Conservation (phyloP, 495 filamentous ascomycete species). For the Aspergillus wentii region DNA sequence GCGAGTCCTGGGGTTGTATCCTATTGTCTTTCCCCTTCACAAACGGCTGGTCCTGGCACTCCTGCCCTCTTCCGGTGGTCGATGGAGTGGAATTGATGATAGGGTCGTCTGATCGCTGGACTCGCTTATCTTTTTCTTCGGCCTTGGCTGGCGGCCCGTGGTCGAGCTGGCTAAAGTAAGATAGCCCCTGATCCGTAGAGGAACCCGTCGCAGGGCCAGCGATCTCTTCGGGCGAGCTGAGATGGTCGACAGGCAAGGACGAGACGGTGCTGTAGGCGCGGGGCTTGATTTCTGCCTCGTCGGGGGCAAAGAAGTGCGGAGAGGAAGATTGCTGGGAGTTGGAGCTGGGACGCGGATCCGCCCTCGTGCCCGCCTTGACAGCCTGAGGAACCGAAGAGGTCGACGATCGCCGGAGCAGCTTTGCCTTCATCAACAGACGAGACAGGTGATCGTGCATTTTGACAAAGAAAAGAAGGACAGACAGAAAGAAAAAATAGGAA, state of each 20-base stretch:
- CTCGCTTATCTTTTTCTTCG: no score
- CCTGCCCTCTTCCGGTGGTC: no score
- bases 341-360: constrained; percentile 14
- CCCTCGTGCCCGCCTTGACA: constrained; percentile 21
- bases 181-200: not conserved
- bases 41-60: no score
- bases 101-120: no score
- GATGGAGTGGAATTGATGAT: no score
- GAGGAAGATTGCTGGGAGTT: constrained; percentile 4
- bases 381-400: constrained; percentile 16
- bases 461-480: constrained; percentile 1
- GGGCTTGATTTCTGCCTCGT: not conserved
- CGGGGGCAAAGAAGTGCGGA: constrained; percentile 1
- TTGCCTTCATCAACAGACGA: constrained; percentile 33
- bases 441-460: constrained; percentile 34
- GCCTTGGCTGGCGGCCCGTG: no score
- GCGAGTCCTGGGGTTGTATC: no score
- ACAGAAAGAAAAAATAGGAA: not conserved
- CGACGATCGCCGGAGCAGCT: constrained; percentile 37
- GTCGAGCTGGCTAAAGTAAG: no score
- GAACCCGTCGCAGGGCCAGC: not conserved
- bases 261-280: constrained; percentile 2
- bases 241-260: constrained; percentile 1
- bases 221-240: not conserved
- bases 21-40: no score